Percentiles rank a stretch among this genome's conserved stretches.
phyloP scores from a whole-genome alignment of 768 basidiomycete species.

The Rhodotorula graminis region DNA sequence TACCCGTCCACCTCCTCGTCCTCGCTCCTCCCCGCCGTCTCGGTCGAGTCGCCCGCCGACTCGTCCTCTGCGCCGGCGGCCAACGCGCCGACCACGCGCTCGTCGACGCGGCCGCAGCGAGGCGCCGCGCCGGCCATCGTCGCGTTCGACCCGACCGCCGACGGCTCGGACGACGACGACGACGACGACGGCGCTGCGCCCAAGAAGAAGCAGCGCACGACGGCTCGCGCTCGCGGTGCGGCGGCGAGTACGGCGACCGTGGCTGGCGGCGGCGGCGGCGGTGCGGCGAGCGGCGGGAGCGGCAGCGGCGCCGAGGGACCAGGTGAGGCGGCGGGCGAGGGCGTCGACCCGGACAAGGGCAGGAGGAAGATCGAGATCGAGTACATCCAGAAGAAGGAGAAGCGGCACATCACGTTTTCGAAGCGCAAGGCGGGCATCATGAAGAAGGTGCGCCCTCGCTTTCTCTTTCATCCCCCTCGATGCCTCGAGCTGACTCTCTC shows the following conservation, averaged over 20 bases:
- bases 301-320: not conserved
- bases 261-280: no score
- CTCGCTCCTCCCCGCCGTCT: not conserved
- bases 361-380: conserved; percentile 99
- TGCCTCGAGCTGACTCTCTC: not conserved
- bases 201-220: conserved; percentile 31
- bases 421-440: conserved; percentile 99
- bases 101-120: not conserved
- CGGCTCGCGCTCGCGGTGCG: not conserved
- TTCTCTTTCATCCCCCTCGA: conserved; percentile 20
- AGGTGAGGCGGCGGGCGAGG: not conserved
- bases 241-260: conserved; percentile 42
- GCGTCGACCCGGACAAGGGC: conserved; percentile 28
- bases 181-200: conserved; percentile 66
- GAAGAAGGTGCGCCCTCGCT: conserved; percentile 72
- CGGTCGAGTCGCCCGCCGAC: not conserved
- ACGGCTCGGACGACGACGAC: conserved; percentile 29
- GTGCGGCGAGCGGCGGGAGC: not conserved
- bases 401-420: conserved; percentile 98
- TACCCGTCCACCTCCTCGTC: not conserved
- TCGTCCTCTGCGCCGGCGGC: not conserved
- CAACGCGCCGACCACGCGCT: not conserved
- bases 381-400: conserved; percentile 98
- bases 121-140: conserved; percentile 13
- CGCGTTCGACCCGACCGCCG: conserved; percentile 32